A percentile compares a stretch with the other conserved stretches of the same genome.
Conservation (phyloP, 2,329 filamentous ascomycete species). For the Fusarium sp. region DNA sequence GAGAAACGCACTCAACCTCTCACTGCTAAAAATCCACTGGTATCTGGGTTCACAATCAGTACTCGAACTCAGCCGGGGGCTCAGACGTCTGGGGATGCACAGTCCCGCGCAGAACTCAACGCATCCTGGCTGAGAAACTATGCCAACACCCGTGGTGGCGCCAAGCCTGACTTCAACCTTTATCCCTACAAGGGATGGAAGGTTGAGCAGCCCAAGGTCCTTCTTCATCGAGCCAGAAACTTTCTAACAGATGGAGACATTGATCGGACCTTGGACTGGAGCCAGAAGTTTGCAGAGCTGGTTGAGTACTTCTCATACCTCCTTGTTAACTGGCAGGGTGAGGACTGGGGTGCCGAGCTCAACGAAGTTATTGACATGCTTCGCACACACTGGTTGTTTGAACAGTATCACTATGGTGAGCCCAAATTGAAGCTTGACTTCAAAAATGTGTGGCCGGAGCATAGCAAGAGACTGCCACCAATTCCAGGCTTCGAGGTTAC, state of each 20-base stretch:
- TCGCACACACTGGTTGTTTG: slow-evolving; percentile 49
- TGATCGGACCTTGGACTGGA: slow-evolving; percentile 56
- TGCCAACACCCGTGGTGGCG: not conserved
- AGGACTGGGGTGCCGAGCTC: slow-evolving; percentile 48
- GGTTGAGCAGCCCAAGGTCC: slow-evolving; percentile 49
- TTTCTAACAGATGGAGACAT: slow-evolving; percentile 63
- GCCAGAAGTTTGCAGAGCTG: slow-evolving; percentile 51
- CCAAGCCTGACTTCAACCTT: slow-evolving; percentile 14
- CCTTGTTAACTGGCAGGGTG: slow-evolving; percentile 29
- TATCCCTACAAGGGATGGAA: slow-evolving; percentile 51
- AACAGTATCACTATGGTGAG: slow-evolving; percentile 50
- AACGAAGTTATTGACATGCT: slow-evolving; percentile 49
- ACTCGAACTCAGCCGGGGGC: slow-evolving; percentile 10
- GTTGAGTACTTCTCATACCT: slow-evolving; percentile 55
- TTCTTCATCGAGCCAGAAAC: slow-evolving; percentile 50
- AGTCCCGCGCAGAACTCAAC: slow-evolving; percentile 3
- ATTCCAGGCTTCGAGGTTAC: slow-evolving; percentile 29
- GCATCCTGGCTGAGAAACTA: slow-evolving; percentile 11
- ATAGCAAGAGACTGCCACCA: slow-evolving; percentile 46
- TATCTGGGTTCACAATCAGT: slow-evolving; percentile 24
- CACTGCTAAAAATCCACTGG: not conserved
- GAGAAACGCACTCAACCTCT: not conserved
- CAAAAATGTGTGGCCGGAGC: slow-evolving; percentile 22
- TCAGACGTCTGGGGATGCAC: not conserved
- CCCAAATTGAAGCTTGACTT: slow-evolving; percentile 45